Evolutionary conservation across 805 yeast genomes (phyloP), one percentile per base, ranked within the genome.

Genomic region (Candida dajiaensis): DNA sequence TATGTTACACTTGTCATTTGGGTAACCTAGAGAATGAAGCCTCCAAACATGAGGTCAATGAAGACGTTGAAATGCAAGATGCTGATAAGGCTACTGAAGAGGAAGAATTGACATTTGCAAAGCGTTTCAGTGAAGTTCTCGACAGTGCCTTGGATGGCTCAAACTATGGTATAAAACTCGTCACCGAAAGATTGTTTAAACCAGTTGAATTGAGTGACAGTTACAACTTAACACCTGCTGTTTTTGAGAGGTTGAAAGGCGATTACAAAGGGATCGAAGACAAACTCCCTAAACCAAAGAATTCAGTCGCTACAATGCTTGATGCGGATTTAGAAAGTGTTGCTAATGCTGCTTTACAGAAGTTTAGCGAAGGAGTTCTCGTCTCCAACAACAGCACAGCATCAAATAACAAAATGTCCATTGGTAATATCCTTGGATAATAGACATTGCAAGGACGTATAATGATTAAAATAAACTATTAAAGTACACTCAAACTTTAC

Each of bases 371-470:
- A 58, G 35, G 11, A 57, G 41, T 21, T 40, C 38, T 20, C 3
- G 42, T 28, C 2, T 20, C 11, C 4, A 29, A 28, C 4, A 29
- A 28, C 6, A 21, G 23, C n/a, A 55, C 11, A 61, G 38, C 26
- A 58, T 19, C 44, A 3, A 45, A 46, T 23, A 43, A 50, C 12
- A 51, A 47, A 22, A 56, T 56, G 61, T 51, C 59, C 38, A 56
- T 56, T 38, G 55, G 55, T 3, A 55, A 33, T 26, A 53, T 56
- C 11, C 45, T 56, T 10, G 57, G 55, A 21, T 56, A 43, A 46
- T 28, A 28, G 31, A 28, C 31, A 28, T 13, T 13, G 10, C 28
- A 25, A 25, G 12, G 3, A 25, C 28, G 28, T 10, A 25, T 25
- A 25, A 25, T 10, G 28, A 25, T 12, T 25, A 25, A 12, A 25